Evolutionary conservation across 176 grass and related monocot genomes (phyloP).

Genomic region (Musa beccarii): DNA sequence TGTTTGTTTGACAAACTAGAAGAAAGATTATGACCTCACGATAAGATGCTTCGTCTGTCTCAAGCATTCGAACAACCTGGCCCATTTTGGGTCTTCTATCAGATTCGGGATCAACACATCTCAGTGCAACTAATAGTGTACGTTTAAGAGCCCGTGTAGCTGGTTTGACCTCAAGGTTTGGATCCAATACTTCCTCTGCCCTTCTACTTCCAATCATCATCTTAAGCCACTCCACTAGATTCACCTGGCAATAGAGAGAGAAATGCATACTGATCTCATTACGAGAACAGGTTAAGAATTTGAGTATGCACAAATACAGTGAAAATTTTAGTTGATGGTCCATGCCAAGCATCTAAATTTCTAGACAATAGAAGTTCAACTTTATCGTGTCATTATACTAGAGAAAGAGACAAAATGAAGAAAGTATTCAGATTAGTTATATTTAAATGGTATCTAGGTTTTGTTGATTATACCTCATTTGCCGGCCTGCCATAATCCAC

Average conservation of each 20-base stretch:
- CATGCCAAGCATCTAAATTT: no score
- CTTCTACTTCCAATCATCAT: slow-evolving; percentile 59
- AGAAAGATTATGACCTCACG: slow-evolving; percentile 37
- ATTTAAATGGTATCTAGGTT: neutral
- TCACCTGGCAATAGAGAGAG: slow-evolving; percentile 32
- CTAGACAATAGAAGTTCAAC: no score
- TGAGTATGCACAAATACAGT: neutral
- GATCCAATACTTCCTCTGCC: slow-evolving; percentile 77
- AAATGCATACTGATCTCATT: no score
- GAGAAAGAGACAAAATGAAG: no score
- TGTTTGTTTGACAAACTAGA: no score
- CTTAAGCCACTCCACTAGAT: slow-evolving; percentile 87
- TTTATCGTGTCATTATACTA: no score
- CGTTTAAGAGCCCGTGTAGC: slow-evolving; percentile 49
- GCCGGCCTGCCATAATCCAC: slow-evolving; percentile 70
- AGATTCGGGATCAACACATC: slow-evolving; percentile 70
- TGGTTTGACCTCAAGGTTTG: slow-evolving; percentile 42
- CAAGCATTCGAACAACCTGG: slow-evolving; percentile 72
- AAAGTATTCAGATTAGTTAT: no score
- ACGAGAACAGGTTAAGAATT: neutral
- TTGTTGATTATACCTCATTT: slow-evolving; percentile 53
- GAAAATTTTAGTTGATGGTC: no score
- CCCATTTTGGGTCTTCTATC: slow-evolving; percentile 85
- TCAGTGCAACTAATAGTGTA: slow-evolving; percentile 52
- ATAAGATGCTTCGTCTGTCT: slow-evolving; percentile 63